Conservation (phyloP, 2,329 filamentous ascomycete species). For the Aureobasidium sp. region DNA sequence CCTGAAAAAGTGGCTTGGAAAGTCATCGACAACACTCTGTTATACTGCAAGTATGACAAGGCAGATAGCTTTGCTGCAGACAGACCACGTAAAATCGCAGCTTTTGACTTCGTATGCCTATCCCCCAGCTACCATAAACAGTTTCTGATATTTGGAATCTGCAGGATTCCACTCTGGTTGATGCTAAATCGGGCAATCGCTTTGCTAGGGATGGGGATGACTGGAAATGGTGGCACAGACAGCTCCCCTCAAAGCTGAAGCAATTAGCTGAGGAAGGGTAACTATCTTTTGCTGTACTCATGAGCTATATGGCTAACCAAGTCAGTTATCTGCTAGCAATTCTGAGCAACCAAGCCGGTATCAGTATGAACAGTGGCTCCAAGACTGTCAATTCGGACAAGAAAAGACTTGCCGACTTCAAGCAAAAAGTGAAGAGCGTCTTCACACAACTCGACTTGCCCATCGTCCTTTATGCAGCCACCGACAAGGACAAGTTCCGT, state of each 20-base stretch:
- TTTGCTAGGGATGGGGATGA: conserved; percentile 64
- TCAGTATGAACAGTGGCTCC: conserved; percentile 65
- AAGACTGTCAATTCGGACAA: conserved; percentile 60
- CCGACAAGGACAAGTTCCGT: conserved; percentile 68
- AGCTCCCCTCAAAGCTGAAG: conserved; percentile 59
- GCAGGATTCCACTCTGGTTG: conserved; percentile 74
- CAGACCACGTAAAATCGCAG: conserved; percentile 55
- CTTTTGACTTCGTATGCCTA: conserved; percentile 55
- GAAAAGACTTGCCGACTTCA: conserved; percentile 69
- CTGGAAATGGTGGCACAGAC: conserved; percentile 88
- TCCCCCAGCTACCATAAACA: not conserved
- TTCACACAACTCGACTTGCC: conserved; percentile 67
- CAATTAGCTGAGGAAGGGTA: conserved; percentile 64
- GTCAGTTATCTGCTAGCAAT: conserved; percentile 65
- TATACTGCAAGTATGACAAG: conserved; percentile 41
- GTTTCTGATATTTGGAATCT: not conserved
- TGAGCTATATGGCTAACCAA: not conserved
- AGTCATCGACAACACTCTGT: conserved; percentile 57
- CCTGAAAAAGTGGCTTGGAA: conserved; percentile 68
- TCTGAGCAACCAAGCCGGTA: conserved; percentile 80
- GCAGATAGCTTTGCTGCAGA: conserved; percentile 15
- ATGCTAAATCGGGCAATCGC: conserved; percentile 69
- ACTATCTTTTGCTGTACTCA: not conserved
- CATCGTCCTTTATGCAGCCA: conserved; percentile 76
- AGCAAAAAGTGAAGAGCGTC: conserved; percentile 65